These are phyloP conservation scores for Fraxinus latifolia DNA, from an alignment of 305 asterid species.

Conservation along the genomic window DNA sequence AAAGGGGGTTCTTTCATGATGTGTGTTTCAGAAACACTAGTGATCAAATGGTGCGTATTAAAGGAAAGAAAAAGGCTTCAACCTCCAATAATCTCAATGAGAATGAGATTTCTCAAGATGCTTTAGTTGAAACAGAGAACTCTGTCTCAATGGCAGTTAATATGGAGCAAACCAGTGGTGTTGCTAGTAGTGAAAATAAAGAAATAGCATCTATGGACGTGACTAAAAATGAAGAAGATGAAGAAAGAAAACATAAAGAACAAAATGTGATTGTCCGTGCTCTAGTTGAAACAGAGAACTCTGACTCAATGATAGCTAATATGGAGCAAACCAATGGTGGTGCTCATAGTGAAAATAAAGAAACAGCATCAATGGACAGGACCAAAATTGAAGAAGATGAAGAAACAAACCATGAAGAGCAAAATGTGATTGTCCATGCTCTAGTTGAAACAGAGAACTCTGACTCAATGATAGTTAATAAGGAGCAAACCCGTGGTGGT, in stretches of 20 bases:
- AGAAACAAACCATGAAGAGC: slow-evolving; percentile 16
- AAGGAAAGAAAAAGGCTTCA: slow-evolving; percentile 29
- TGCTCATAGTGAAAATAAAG: slow-evolving; percentile 23
- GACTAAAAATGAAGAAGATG: slow-evolving; percentile 6
- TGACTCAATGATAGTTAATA: slow-evolving; percentile 14
- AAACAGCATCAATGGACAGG: slow-evolving; percentile 15
- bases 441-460: slow-evolving; percentile 22
- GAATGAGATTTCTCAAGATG: slow-evolving; percentile 32
- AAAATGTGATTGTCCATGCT: slow-evolving; percentile 5
- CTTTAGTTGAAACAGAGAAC: slow-evolving; percentile 19
- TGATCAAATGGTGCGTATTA: slow-evolving; percentile 34
- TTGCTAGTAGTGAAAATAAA: slow-evolving; percentile 22
- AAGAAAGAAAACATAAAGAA: slow-evolving; percentile 17
- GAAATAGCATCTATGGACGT: slow-evolving; percentile 16
- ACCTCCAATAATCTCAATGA: slow-evolving; percentile 21
- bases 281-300: slow-evolving; percentile 20
- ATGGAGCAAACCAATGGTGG: slow-evolving; percentile 20
- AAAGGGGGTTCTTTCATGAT: slow-evolving; percentile 8
- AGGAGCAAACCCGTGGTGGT: slow-evolving; percentile 22
- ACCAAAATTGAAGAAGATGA: slow-evolving; percentile 9
- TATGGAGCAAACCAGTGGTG: slow-evolving; percentile 20
- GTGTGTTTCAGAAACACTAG: slow-evolving; percentile 21
- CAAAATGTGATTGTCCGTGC: slow-evolving; percentile 5
- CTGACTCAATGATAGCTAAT: slow-evolving; percentile 17
- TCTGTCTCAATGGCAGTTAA: slow-evolving; percentile 19